Evolutionary conservation across 83 land plant genomes (phyloP).

Genomic region (Diphasiastrum complanatum): DNA sequence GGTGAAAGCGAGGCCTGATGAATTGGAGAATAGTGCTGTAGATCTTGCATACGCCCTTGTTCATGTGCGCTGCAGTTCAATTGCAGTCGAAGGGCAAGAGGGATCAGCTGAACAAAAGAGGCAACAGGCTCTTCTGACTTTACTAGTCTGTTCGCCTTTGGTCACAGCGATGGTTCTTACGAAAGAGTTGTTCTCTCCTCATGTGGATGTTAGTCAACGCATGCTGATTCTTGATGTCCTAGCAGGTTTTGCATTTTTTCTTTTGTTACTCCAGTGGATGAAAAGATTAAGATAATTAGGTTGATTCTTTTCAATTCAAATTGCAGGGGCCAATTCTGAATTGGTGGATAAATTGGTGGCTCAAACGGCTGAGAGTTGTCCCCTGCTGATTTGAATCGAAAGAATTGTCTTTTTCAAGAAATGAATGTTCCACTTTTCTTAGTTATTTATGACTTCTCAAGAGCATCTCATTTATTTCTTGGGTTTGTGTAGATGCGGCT

Average conservation of each 20-base stretch:
- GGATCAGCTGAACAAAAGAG: slow-evolving; percentile 71
- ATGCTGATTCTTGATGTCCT: slow-evolving; percentile 84
- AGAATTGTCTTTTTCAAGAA: too few relatives aligned
- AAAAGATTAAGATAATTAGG: too few relatives aligned
- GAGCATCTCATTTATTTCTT: too few relatives aligned
- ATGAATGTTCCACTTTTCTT: too few relatives aligned
- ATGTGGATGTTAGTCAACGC: slow-evolving; percentile 81
- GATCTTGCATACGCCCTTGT: slow-evolving; percentile 75
- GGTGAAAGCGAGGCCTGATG: slow-evolving; percentile 78
- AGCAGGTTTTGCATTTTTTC: slow-evolving; percentile 31
- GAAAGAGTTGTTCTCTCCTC: slow-evolving; percentile 69
- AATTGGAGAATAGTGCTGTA: slow-evolving; percentile 56
- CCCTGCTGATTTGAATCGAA: too few relatives aligned
- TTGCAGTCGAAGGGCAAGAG: slow-evolving; percentile 83
- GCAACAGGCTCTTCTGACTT: slow-evolving; percentile 67
- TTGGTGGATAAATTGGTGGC: too few relatives aligned
- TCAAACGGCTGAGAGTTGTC: too few relatives aligned
- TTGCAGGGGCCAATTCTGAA: too few relatives aligned
- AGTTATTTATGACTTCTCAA: too few relatives aligned
- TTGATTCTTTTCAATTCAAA: too few relatives aligned
- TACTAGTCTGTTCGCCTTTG: slow-evolving; percentile 62
- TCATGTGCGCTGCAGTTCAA: slow-evolving; percentile 75
- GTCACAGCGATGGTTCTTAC: slow-evolving; percentile 51
- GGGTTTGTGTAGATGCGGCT: slow-evolving; percentile 48
- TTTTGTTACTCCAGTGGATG: too few relatives aligned